Evolutionary conservation across 495 filamentous ascomycete species (phyloP), one percentile per base, ranked within the genome.

Genomic region (Lasiosphaeria ovina): DNA sequence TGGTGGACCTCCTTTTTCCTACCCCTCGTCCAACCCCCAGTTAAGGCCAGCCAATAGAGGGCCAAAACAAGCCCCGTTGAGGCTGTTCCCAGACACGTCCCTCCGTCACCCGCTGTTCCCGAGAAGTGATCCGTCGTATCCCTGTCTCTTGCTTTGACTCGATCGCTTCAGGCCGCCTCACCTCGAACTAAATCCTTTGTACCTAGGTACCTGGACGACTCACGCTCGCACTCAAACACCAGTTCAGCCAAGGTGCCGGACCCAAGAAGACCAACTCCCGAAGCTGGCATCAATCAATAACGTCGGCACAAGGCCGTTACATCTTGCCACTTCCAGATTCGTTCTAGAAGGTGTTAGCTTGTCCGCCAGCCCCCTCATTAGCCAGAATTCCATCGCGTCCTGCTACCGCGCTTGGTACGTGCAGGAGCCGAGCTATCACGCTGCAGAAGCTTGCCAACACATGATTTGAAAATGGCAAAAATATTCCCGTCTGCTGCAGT

Each of bases 151-250:
- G 40, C 57, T 60, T 49, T 72, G 63, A 66, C 65, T 72, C 63
- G 69, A 68, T 70, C 69, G 68, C 68, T 70, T 70, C 64, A 68
- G 61, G 62, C 68, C 68, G 63, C 51, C 63, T 56, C 61, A 63
- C 48, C 3, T 57, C 55, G 50, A 66, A 53, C 64, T 66, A 60
- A 66, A 57, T 52, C 35, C 57, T 59, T 59, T 60, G 66, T 69
- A 61, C 49, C 44, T 55, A 17, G 17, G 66, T 69, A 61, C 44
- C 34, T 44, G 36, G 14, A 62, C 59, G 58, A 63, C 66, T 61
- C 59, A 56, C 53, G 47, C 16, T 48, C 55, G 32, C 33, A 8
- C 51, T 54, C 33, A 42, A 17, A n/a, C 42, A 44, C 36, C 40
- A 11, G 40, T 49, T 17, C 35, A 38, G 57, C 35, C 49, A n/a